Evolutionary conservation across 2,329 filamentous ascomycete genomes (phyloP), one percentile per base, ranked within the genome.

Genomic region (Epichloe gansuensis): DNA sequence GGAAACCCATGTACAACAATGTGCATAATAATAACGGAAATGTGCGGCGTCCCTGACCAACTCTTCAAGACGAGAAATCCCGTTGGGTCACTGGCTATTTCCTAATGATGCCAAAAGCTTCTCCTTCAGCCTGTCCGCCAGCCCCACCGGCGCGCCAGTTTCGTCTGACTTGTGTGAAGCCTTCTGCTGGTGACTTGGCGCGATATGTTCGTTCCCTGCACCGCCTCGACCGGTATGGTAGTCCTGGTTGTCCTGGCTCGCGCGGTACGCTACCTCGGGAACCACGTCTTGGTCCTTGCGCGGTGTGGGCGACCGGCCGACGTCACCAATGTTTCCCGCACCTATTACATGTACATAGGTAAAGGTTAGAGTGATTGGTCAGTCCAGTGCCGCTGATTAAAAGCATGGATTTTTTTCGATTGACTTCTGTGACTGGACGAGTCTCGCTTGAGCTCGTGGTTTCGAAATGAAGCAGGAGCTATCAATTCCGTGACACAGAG

Each of bases 161-260:
- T 57, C 52, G 35, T 57, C 48, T 42, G 60, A 60, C 57, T 66
- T 61, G 25, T 65, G 61, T 15, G 61, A 59, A 7, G 62, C 55
- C 52, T 62, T 62, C 59, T 64, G 63, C 55, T 67, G 62, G 54
- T 59, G 57, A 38, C 64, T 57, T 38, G 57, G 59, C 11, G 62
- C 62, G 46, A 69, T 58, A 59, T 75, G 69, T 63, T 75, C 75
- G 63, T 83, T 83, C 50, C 78, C 80, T 9, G 75, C 77, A 54
- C 80, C 80, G 61, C 80, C 80, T 35, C 80, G 78, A 53, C 80
- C 80, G 42, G 73, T 75, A 68, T 83, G 79, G 65, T 72, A 76
- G 61, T 78, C 75, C 54, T 67, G 62, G 50, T 70, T 67, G 15
- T 79, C 73, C 48, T 68, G 66, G 61, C 70, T 74, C 31, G 71